Evolutionary conservation across 495 filamentous ascomycete genomes (phyloP).

Genomic region (Aspergillus sparsus): DNA sequence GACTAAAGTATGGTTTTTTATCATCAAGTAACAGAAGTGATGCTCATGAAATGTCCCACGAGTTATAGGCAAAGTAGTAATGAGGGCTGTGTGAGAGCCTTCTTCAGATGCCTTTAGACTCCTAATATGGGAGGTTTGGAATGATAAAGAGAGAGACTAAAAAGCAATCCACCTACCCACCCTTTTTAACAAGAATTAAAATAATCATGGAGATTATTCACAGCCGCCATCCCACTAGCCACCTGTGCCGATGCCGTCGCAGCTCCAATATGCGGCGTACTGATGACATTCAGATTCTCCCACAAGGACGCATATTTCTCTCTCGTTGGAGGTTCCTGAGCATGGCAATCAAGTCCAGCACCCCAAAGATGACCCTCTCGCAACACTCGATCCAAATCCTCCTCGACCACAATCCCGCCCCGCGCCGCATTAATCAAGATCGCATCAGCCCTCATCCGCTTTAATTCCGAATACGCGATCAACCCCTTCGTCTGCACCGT

Average conservation of each 20-base stretch:
- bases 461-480: constrained; percentile 50
- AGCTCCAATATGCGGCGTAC: constrained; percentile 36
- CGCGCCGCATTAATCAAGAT: constrained; percentile 60
- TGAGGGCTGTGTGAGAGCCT: too few relatives aligned
- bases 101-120: too few relatives aligned
- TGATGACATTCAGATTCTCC: constrained; percentile 35
- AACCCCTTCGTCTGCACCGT: constrained; percentile 45
- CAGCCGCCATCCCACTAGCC: constrained; percentile 30
- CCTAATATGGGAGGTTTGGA: too few relatives aligned
- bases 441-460: constrained; percentile 48
- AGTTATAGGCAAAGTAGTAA: too few relatives aligned
- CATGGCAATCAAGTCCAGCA: constrained; percentile 40
- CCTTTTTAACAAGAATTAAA: background rate
- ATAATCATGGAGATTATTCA: constrained; percentile 31
- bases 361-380: constrained; percentile 51
- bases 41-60: too few relatives aligned
- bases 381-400: constrained; percentile 49
- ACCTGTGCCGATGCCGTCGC: constrained; percentile 27
- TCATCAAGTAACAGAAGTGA: too few relatives aligned
- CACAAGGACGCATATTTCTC: constrained; percentile 31
- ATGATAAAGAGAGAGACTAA: too few relatives aligned
- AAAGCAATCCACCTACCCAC: too few relatives aligned
- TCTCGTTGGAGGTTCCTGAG: constrained; percentile 30
- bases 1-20: too few relatives aligned
- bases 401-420: constrained; percentile 60